Evolutionary conservation across 1,284 basidiomycete genomes (phyloP).

Genomic region (Ganoderma multipileum): DNA sequence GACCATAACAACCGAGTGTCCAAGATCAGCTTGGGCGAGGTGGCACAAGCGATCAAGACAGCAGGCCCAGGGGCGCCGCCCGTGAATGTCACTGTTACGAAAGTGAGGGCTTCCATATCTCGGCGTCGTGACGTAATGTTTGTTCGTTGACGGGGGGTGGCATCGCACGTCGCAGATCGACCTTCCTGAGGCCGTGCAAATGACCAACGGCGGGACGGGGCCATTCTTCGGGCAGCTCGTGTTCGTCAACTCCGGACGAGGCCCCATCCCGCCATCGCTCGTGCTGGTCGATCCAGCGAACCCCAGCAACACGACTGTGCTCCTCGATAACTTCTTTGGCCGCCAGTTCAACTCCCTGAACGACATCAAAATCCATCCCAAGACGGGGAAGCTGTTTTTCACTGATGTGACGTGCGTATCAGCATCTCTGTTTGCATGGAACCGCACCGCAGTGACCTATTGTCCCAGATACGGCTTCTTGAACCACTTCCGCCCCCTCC

Average conservation of each 20-base stretch:
- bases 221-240: slow-evolving; percentile 69
- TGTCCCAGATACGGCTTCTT: slow-evolving; percentile 64
- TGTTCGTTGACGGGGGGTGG: not conserved
- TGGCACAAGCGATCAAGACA: slow-evolving; percentile 34
- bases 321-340: slow-evolving; percentile 59
- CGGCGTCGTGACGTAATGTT: slow-evolving; percentile 65
- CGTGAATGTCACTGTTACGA: slow-evolving; percentile 62
- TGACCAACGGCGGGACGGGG: slow-evolving; percentile 81
- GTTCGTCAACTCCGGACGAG: slow-evolving; percentile 74
- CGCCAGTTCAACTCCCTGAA: slow-evolving; percentile 78
- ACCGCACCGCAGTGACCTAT: not conserved
- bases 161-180: slow-evolving; percentile 38
- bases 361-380: slow-evolving; percentile 59
- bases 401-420: slow-evolving; percentile 4
- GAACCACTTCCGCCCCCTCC: slow-evolving; percentile 68
- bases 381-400: slow-evolving; percentile 46
- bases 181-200: slow-evolving; percentile 58
- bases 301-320: slow-evolving; percentile 50
- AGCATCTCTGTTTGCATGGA: not conserved
- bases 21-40: slow-evolving; percentile 46
- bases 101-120: slow-evolving; percentile 49
- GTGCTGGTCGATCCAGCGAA: slow-evolving; percentile 68
- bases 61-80: slow-evolving; percentile 40
- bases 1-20: slow-evolving; percentile 51
- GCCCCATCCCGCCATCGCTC: slow-evolving; percentile 65